A percentile compares a stretch with the other conserved stretches of the same genome.
Evolutionary conservation across 345 rosid genomes (phyloP).

Genomic region (Pseudoturritis turrita): DNA sequence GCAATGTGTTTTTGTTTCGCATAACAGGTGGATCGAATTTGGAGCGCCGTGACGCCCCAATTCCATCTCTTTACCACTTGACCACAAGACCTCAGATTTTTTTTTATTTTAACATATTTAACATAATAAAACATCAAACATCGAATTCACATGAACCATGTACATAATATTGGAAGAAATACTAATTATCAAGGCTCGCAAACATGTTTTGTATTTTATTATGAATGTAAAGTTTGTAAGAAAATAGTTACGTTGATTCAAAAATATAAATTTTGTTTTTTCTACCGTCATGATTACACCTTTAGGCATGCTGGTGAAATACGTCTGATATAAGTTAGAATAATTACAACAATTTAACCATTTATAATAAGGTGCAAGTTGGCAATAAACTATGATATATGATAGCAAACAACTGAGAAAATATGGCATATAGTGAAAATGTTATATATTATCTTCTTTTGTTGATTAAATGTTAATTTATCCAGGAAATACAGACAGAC

Average conservation of each 20-base stretch:
- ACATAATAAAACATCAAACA: background rate
- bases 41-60: no score
- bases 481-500: background rate
- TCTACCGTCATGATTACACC: conserved; percentile 11
- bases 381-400: background rate
- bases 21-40: no score
- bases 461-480: background rate
- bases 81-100: no score
- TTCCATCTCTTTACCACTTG: no score
- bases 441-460: background rate
- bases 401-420: background rate
- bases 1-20: no score
- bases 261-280: background rate
- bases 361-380: conserved; percentile 19
- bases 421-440: background rate
- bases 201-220: background rate
- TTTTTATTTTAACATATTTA: no score
- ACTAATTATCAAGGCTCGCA: background rate
- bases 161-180: background rate
- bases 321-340: conserved; percentile 22
- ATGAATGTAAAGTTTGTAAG: background rate
- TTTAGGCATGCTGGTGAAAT: conserved; percentile 20
- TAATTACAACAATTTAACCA: conserved; percentile 13
- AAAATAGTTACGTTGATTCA: background rate
- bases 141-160: background rate